Base-by-base conservation (phyloP, 1,284 basidiomycete genomes). In the Schizophyllum amplum region DNA sequence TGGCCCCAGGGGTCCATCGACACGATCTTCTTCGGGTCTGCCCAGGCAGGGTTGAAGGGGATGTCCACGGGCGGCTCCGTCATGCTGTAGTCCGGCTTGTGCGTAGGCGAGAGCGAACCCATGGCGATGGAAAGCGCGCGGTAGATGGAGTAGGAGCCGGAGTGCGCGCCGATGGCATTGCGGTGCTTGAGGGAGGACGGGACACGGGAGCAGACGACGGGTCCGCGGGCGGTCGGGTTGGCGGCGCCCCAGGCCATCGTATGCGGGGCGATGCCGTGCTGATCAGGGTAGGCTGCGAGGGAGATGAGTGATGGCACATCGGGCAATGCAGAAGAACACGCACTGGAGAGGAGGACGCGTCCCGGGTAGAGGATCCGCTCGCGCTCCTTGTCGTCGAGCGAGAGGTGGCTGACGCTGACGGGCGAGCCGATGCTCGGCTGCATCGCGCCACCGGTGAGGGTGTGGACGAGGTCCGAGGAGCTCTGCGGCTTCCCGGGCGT, bases 1-100 rank as follows among this genome's bases (percentile, higher is more conserved):
- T 98, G 95, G 2, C 95, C 95, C 84, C 86, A 98, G 0, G 95
- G 95, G 69, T 98, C 96, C 69, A 98, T 89, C 1, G 88, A 87
- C 26, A 97, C 94, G 67, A 98, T 97, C 80, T 93, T 94, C 64
- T 66, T 71, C 1, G 83, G 78, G 63, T 91, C 86, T 58, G 76
- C 86, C 94, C 95, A 98, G 2, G 85, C 72, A 0, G 88, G 84
- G 63, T 92, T 87, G 15, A 86, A 89, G 4, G 87, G 87, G 61
- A 98, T 87, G 7, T 81, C 74, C 27, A 98, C 85, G 0, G 94
- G 91, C 0, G 96, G 95, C 70, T 97, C 89, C 0, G 95, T 98
- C 69, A 89, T 82, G 56, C 81, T 80, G 70, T 91, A 94, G 68
- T 94, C 89, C 4, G 93, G 92, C 69, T 90, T 87, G 75, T 93